Evolutionary conservation across 208 protist genomes (phyloP).

Genomic region (Acanthamoeba healyi): DNA sequence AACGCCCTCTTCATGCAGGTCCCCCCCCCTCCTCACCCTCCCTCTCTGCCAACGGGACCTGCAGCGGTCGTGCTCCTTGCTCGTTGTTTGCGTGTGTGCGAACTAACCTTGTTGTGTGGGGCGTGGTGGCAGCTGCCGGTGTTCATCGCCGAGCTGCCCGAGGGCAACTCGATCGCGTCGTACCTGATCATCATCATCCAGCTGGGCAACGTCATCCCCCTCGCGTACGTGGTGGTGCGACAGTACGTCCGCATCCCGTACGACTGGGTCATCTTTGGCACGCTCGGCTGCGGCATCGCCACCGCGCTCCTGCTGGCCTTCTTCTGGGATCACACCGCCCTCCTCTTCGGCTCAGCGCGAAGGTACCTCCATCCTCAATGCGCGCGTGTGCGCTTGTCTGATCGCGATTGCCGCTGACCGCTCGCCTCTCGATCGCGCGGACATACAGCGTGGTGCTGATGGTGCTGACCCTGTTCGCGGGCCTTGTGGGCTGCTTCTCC

Average conservation of each 20-base stretch:
- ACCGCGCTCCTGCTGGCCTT: neutral
- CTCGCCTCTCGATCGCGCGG: too few species aligned
- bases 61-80: too few species aligned
- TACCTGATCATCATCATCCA: slow-evolving; percentile 63
- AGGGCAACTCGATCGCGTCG: slow-evolving; percentile 11
- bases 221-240: slow-evolving; percentile 10
- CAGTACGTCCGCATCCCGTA: slow-evolving; percentile 28
- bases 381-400: too few species aligned
- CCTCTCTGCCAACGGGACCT: too few species aligned
- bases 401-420: too few species aligned
- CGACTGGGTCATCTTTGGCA: slow-evolving; percentile 35
- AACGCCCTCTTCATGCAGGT: slow-evolving; percentile 65
- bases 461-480: neutral
- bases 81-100: too few species aligned
- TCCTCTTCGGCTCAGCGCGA: neutral
- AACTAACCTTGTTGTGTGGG: neutral
- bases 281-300: neutral
- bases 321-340: slow-evolving; percentile 3
- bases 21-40: too few species aligned
- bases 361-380: too few species aligned
- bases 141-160: slow-evolving; percentile 15
- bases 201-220: slow-evolving; percentile 59
- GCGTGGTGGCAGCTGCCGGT: slow-evolving; percentile 14
- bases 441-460: slow-evolving; percentile 52
- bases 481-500: slow-evolving; percentile 56